Evolutionary conservation across 495 filamentous ascomycete species (phyloP), one percentile per base, ranked within the genome.

Genomic region (Neurospora sublineolata): DNA sequence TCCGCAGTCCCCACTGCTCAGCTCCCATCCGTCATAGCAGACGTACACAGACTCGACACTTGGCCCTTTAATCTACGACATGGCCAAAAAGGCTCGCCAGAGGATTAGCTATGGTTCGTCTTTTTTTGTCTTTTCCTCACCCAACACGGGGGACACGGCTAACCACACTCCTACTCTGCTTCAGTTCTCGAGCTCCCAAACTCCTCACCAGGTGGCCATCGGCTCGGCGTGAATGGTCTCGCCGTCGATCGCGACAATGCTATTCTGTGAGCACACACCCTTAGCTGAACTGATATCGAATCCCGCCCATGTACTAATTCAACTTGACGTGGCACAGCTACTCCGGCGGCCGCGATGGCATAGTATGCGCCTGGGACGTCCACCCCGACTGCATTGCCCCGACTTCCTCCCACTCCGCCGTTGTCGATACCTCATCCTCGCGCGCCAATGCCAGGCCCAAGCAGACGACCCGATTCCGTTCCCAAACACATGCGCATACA

Each of bases 401-500:
- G 42, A 76, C 82, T 11, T 72, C 73, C 60, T 67, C 52, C 68
- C 73, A 77, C 68, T 77, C 81, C 37, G 76, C 78, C 69, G 78
- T 83, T 67, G 72, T 75, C 72, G 76, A 82, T 70, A 71, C 74
- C 40, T 72, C 71, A 14, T 71, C 75, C 40, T 75, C 76, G 70
- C 46, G 23, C 72, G 40, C 76, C 12, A 80, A 77, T 52, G 77
- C 74, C 46, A 70, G 79, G 76, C 78, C 77, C 70, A 82, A 78
- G 72, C 78, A 77, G 69, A 83, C 77, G 11, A 93, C 93, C 40
- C 86, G 86, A n/a, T 94, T 94, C 80, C 89, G 93, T 71, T 87
- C 90, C 67, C 94, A 97, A 80, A 92, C 94, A n/a, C 94, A 97
- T 77, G 96, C 95, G 14, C 95, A 99, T 79, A 98, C 94, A 37